Evolutionary conservation across 2,329 filamentous ascomycete species (phyloP).

Genomic region (Aspergillus fijiensis): DNA sequence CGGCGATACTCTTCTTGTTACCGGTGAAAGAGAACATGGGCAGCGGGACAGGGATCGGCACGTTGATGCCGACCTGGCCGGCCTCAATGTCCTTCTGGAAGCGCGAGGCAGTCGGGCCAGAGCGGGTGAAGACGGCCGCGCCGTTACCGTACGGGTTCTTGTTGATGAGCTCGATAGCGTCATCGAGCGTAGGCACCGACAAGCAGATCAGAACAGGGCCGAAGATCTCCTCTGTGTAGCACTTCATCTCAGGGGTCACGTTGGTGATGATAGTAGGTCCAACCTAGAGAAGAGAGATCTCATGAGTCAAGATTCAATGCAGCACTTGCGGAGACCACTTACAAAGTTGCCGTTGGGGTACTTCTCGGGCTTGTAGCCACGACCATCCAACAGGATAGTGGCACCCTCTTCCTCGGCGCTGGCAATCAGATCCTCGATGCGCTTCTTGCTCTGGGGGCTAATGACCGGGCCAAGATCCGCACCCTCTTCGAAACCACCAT

Average conservation of each 20-base stretch:
- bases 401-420: conserved; percentile 64
- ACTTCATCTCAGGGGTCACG: conserved; percentile 64
- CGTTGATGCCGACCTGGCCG: conserved; percentile 66
- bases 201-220: conserved; percentile 65
- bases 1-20: conserved; percentile 87
- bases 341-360: conserved; percentile 68
- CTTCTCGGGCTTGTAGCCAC: conserved; percentile 60
- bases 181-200: conserved; percentile 59
- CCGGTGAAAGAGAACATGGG: conserved; percentile 66
- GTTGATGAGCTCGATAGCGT: conserved; percentile 64
- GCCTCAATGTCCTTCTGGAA: conserved; percentile 68
- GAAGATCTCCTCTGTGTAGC: conserved; percentile 68
- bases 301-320: neutral
- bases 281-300: conserved; percentile 41
- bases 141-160: conserved; percentile 68
- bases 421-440: conserved; percentile 61
- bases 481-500: conserved; percentile 63
- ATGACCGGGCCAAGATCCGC: conserved; percentile 66
- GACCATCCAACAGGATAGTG: conserved; percentile 62
- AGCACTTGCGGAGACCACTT: conserved; percentile 27
- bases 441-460: conserved; percentile 61
- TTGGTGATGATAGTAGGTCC: conserved; percentile 66
- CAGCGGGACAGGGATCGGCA: conserved; percentile 62
- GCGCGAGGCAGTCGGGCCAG: conserved; percentile 58
- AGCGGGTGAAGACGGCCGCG: conserved; percentile 64